These are phyloP conservation scores for Wickerhamomyces queroliae DNA, from an alignment of 805 yeast genomes.

Conservation along the genomic window DNA sequence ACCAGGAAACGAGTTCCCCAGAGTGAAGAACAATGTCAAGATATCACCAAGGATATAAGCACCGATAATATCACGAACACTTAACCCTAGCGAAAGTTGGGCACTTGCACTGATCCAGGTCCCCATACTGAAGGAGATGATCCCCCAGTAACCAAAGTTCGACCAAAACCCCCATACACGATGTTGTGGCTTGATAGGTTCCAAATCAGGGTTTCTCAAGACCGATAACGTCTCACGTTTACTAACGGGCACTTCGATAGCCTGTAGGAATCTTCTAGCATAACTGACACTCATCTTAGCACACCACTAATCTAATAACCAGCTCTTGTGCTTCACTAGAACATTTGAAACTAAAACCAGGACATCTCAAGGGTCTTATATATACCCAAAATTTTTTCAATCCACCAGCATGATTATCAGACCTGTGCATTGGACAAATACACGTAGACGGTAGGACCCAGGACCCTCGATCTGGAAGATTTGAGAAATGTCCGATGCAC, in stretches of 20 bases:
- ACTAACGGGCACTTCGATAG: slow-evolving; percentile 25
- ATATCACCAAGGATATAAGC: slow-evolving; percentile 38
- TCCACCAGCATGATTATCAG: too few species aligned
- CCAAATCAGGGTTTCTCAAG: slow-evolving; percentile 27
- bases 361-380: too few species aligned
- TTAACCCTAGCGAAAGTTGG: slow-evolving; percentile 37
- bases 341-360: too few species aligned
- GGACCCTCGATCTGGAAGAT: too few species aligned
- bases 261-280: slow-evolving; percentile 5
- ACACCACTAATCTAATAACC: neutral
- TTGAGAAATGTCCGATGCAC: too few species aligned
- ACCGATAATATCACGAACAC: slow-evolving; percentile 40
- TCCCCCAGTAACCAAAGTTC: slow-evolving; percentile 39
- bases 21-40: slow-evolving; percentile 35
- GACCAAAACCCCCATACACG: slow-evolving; percentile 28
- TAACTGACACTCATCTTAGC: neutral
- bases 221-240: slow-evolving; percentile 25
- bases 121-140: slow-evolving; percentile 37
- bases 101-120: slow-evolving; percentile 43
- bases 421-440: too few species aligned
- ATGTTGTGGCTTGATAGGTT: slow-evolving; percentile 15
- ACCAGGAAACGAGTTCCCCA: slow-evolving; percentile 44
- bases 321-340: too few species aligned
- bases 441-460: too few species aligned
- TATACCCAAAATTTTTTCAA: too few species aligned